A percentile compares a stretch with the other conserved stretches of the same genome.
phyloP scores from a whole-genome alignment of 805 yeast genomes.

The Cyberlindnera suaveolens region DNA sequence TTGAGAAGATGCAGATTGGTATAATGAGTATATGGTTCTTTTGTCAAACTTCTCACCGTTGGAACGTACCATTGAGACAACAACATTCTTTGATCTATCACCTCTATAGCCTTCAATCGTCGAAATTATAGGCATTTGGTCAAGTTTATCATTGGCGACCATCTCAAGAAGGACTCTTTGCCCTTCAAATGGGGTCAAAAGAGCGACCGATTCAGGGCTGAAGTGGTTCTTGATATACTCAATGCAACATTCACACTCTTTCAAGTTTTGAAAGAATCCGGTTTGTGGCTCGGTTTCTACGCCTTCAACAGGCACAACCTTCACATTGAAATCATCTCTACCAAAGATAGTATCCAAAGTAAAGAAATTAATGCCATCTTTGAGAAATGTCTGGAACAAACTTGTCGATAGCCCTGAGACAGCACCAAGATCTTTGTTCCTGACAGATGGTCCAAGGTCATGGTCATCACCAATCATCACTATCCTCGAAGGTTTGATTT shows the following conservation, averaged over 20 bases:
- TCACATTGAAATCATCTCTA: slow-evolving; percentile 8
- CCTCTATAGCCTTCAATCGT: slow-evolving; percentile 8
- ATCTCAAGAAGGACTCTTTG: slow-evolving; percentile 39
- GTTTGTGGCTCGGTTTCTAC: slow-evolving; percentile 26
- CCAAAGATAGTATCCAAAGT: not conserved
- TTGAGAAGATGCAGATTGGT: not conserved
- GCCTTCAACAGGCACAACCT: slow-evolving; percentile 28
- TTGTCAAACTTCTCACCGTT: not conserved
- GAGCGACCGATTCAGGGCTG: slow-evolving; percentile 35
- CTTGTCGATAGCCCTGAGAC: slow-evolving; percentile 18
- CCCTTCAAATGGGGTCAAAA: slow-evolving; percentile 34
- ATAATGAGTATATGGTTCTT: not conserved
- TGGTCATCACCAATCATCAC: slow-evolving; percentile 31
- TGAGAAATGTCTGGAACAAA: slow-evolving; percentile 21
- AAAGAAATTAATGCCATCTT: slow-evolving; percentile 12
- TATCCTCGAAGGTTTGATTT: slow-evolving; percentile 20
- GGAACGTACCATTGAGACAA: slow-evolving; percentile 5
- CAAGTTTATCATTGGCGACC: slow-evolving; percentile 23
- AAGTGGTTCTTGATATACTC: slow-evolving; percentile 41
- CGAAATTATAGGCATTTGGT: not conserved
- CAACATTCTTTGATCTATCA: not conserved
- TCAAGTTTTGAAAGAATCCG: slow-evolving; percentile 29
- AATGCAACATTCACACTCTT: slow-evolving; percentile 44
- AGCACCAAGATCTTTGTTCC: slow-evolving; percentile 7
- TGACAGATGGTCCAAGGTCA: slow-evolving; percentile 20